phyloP scores from a whole-genome alignment of 2,329 filamentous ascomycete genomes.

The Alternaria ventricosa region DNA sequence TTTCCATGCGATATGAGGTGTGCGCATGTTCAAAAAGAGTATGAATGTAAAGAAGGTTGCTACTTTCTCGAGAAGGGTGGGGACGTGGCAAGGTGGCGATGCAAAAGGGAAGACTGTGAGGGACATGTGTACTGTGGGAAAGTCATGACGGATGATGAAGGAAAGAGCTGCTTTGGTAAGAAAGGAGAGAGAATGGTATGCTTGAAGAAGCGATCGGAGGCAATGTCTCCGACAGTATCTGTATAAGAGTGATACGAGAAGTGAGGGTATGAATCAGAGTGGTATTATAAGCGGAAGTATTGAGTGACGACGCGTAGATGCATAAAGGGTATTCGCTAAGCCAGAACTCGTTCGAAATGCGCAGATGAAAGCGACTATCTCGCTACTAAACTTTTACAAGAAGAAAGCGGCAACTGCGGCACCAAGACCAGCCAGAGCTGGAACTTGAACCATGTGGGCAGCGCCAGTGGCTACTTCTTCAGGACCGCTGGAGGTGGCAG shows the following conservation, averaged over 20 bases:
- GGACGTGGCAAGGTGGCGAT: conserved; percentile 16
- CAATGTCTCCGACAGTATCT: neutral
- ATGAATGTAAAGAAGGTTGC: conserved; percentile 26
- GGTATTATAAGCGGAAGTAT: neutral
- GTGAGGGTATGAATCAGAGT: neutral
- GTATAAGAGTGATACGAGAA: neutral
- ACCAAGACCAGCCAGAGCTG: conserved; percentile 38
- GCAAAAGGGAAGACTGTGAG: conserved; percentile 28
- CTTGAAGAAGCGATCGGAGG: neutral
- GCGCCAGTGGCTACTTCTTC: conserved; percentile 2
- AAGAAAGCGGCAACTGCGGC: conserved; percentile 35
- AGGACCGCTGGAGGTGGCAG: neutral
- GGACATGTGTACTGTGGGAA: conserved; percentile 34
- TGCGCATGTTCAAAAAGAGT: conserved; percentile 19
- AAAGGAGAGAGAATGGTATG: conserved; percentile 35
- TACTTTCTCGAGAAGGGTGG: conserved; percentile 40
- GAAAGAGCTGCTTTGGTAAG: conserved; percentile 36
- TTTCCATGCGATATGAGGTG: conserved; percentile 32
- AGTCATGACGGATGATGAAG: conserved; percentile 18
- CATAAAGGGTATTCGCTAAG: neutral
- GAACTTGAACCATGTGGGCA: conserved; percentile 24
- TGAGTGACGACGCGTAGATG: neutral
- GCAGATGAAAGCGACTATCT: neutral
- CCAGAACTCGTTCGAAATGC: neutral
- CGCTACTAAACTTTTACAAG: conserved; percentile 13